Percentiles rank a stretch among this genome's conserved stretches.
Evolutionary conservation across 805 yeast species (phyloP).

Genomic region (Barnettozyma pratensis): DNA sequence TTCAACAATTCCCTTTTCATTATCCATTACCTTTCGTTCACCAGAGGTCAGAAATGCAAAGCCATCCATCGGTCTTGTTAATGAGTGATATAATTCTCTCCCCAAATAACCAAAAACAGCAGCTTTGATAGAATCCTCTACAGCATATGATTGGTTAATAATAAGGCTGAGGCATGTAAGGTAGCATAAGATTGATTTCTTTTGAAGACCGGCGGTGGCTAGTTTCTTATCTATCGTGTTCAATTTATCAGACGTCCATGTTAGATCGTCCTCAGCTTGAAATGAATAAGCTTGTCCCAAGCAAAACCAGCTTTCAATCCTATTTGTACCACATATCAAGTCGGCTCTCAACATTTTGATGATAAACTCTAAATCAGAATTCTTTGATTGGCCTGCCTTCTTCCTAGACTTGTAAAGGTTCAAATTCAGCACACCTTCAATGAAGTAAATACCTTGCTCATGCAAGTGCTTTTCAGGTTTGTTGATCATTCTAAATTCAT

Average conservation of each 20-base stretch:
- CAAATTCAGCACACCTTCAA: constrained; percentile 64
- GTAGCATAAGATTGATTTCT: constrained; percentile 67
- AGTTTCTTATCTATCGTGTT: constrained; percentile 56
- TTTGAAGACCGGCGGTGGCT: constrained; percentile 58
- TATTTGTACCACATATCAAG: constrained; percentile 53
- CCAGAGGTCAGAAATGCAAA: constrained; percentile 38
- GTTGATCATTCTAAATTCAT: constrained; percentile 27
- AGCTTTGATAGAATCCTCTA: constrained; percentile 33
- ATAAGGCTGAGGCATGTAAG: constrained; percentile 59
- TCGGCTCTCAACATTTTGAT: constrained; percentile 63
- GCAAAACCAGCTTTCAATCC: constrained; percentile 84
- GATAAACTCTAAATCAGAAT: constrained; percentile 75
- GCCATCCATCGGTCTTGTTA: constrained; percentile 57
- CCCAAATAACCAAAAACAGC: constrained; percentile 51
- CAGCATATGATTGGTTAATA: constrained; percentile 18
- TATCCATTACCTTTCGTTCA: constrained; percentile 21
- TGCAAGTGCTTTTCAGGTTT: constrained; percentile 34
- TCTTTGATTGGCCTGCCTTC: constrained; percentile 72
- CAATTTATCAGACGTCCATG: constrained; percentile 88
- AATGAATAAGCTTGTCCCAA: constrained; percentile 75
- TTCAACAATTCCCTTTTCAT: constrained; percentile 6
- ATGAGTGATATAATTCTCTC: constrained; percentile 42
- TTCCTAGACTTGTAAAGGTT: constrained; percentile 65
- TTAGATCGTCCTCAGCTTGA: constrained; percentile 80
- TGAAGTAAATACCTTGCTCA: constrained; percentile 56